Conservation (phyloP, 169 alveolate species). For the Cryptosporidium xiaoi region DNA sequence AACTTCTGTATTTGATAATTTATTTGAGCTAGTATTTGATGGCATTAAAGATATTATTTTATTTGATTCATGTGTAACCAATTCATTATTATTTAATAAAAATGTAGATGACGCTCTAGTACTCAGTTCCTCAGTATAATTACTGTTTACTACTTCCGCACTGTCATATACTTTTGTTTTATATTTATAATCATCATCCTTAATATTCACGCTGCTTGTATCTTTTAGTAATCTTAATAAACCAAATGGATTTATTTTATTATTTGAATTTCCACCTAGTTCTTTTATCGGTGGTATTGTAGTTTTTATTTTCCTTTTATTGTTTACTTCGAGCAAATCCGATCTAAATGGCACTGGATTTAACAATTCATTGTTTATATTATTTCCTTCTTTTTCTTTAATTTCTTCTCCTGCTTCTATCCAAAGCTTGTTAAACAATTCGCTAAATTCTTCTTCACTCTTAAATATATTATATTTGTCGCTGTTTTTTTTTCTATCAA, state of each 20-base stretch:
- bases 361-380: not conserved
- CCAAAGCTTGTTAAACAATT: constrained; percentile 35
- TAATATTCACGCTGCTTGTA: not conserved
- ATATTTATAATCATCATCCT: not conserved
- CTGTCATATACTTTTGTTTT: not conserved
- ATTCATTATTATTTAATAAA: not conserved
- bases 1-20: too few species aligned
- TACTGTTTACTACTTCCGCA: not conserved
- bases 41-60: not conserved
- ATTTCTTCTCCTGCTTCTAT: constrained; percentile 42
- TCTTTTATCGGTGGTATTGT: constrained; percentile 42
- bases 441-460: constrained; percentile 19
- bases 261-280: not conserved
- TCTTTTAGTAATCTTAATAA: constrained; percentile 9
- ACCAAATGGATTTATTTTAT: constrained; percentile 41
- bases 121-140: constrained; percentile 20
- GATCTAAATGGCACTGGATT: constrained; percentile 65
- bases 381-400: not conserved
- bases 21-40: too few species aligned
- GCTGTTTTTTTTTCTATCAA: too few species aligned
- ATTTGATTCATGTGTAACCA: not conserved
- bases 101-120: constrained; percentile 44
- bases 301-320: constrained; percentile 40
- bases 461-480: constrained; percentile 12
- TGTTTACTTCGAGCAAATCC: constrained; percentile 2